Evolutionary conservation across 345 rosid species (phyloP).

Genomic region (Raphanus raphanistrum): DNA sequence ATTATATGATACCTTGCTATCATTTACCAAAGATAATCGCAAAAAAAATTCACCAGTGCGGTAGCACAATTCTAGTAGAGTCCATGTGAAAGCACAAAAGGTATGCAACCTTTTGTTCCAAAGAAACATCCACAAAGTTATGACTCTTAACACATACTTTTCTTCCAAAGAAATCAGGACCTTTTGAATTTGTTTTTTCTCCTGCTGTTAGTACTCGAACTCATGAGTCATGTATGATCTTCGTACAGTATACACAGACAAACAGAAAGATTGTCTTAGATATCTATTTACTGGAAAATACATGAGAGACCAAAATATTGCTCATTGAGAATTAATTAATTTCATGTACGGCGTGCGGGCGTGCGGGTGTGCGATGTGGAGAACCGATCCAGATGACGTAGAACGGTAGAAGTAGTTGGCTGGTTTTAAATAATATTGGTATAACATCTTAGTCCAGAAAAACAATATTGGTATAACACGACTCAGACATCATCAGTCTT

Average conservation of each 20-base stretch:
- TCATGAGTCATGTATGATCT: neutral
- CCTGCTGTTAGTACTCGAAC: neutral
- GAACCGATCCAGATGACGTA: neutral
- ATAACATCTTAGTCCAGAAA: neutral
- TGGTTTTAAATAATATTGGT: neutral
- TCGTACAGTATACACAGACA: neutral
- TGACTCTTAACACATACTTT: neutral
- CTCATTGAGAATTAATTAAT: neutral
- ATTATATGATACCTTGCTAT: too few species aligned
- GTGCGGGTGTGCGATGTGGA: neutral
- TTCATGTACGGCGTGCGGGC: neutral
- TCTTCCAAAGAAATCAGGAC: neutral
- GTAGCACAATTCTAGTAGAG: too few species aligned
- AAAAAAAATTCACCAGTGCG: too few species aligned
- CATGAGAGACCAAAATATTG: neutral
- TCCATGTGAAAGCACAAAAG: too few species aligned
- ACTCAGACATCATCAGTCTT: constrained; percentile 20
- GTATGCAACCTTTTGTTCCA: neutral
- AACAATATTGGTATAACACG: neutral
- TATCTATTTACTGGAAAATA: neutral
- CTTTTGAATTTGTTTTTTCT: neutral
- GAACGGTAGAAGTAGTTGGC: neutral
- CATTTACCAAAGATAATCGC: too few species aligned
- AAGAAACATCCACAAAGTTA: neutral
- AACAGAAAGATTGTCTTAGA: neutral